Base-by-base conservation (phyloP, 495 filamentous ascomycete genomes). In the Usnea hakonensis region DNA sequence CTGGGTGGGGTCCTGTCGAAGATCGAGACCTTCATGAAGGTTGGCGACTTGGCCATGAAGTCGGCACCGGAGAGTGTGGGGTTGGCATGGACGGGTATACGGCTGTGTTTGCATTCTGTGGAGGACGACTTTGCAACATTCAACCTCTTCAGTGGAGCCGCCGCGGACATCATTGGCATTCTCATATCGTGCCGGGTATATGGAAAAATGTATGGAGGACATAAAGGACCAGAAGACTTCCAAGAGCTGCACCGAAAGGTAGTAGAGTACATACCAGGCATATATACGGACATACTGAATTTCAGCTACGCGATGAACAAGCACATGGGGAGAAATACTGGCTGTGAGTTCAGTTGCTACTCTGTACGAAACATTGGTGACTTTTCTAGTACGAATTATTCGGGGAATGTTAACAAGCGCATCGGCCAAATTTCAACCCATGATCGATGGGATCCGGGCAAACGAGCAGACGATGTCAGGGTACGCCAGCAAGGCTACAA, bases 111-210 rank as follows among this genome's bases (percentile, higher is more conserved):
- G n/a, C 54, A 56, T 17, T 56, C 54, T 3, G 54, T 56, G 54
- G 54, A 56, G n/a, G 54, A 56, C 9, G 54, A 56, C 23, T 56
- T 36, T 38, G 54, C 54, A 36, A 56, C 54, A 5, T 56, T 56
- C 54, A 56, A 28, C 19, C 32, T 56, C 32, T 56, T 56, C 33
- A 56, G 54, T 38, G 54, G 54, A 11, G 54, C 54, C 23, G 54
- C 54, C 23, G 54, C 54, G 54, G 54, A 56, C 54, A 56, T 56
- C n/a, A 38, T 56, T 56, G 54, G 54, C 32, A 56, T 56, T 21
- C 54, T 56, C 33, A 56, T 56, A 36, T 36, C 32, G 32, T 56
- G 54, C 8, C 54, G 54, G 5, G 54, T 56, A 26, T 56, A 56
- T 17, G 54, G 54, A 2, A 56, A 38, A 19, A 56, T 56, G 54